Evolutionary conservation across 106 monocot species (phyloP), one percentile per base, ranked within the genome.

Genomic region (Dactylorhiza incarnata): DNA sequence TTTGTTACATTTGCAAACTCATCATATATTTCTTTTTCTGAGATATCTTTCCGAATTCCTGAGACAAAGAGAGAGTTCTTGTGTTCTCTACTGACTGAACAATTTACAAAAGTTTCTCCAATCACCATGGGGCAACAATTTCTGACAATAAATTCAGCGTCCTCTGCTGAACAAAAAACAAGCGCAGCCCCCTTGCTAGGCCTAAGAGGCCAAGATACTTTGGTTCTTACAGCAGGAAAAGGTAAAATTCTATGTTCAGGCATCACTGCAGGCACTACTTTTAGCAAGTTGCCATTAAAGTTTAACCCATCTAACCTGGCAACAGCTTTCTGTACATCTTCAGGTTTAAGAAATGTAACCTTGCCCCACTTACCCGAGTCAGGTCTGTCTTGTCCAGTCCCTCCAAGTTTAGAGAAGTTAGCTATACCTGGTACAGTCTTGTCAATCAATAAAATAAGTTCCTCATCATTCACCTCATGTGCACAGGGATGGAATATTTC

Each of bases 101-200:
- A 86, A 29, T 83, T 61, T 23, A 89, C 80, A 81, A 74, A 72
- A n/a, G 53, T 80, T 44, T 79, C 87, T 56, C 82, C 86, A 77
- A 99, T 78, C 0, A 7, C 45, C 43, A 94, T 84, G 7, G 62
- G 47, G 65, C 67, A 76, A 56, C 84, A 87, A 48, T 99, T 89
- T 0, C 48, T 49, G 52, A 88, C 80, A 73, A 99, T 77, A 25
- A 22, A 77, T 20, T 76, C 81, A 74, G 83, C 89, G 74, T 89
- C 85, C 66, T 78, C 84, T 43, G 25, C 29, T 65, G 53, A 49
- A 79, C 99, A 99, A 22, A 50, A 73, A 26, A 99, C 46, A 59
- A 94, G 81, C 50, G 88, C 94, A 66, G 81, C 71, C n/a, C 99
- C 99, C 74, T 78, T 94, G 72, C 91, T 91, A n/a, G 73, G 91